Evolutionary conservation across 345 rosid genomes (phyloP).

Genomic region (Populus pruinosa): DNA sequence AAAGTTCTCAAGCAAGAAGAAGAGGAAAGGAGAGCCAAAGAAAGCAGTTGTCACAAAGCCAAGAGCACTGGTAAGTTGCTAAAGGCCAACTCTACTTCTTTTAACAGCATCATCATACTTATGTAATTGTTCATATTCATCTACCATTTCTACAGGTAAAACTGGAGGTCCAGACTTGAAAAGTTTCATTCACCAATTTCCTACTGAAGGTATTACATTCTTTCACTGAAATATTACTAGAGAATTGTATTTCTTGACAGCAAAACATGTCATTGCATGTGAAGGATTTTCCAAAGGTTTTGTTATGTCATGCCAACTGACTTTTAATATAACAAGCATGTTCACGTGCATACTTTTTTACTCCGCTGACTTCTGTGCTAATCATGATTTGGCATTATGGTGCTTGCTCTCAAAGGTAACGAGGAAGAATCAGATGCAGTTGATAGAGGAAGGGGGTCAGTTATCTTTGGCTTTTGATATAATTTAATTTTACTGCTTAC

Average conservation of each 20-base stretch:
- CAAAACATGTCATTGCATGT: conserved; percentile 8
- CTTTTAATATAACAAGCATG: not conserved
- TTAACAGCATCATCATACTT: not conserved
- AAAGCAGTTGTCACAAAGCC: conserved; percentile 48
- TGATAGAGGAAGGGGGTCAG: conserved; percentile 37
- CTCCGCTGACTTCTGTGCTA: not conserved
- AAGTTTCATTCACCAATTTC: conserved; percentile 81
- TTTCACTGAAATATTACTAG: not conserved
- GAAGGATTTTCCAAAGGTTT: conserved; percentile 4
- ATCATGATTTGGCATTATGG: not conserved
- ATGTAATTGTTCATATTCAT: conserved; percentile 6
- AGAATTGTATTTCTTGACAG: not conserved
- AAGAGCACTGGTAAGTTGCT: conserved; percentile 39
- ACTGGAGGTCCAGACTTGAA: conserved; percentile 74
- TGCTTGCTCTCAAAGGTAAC: conserved; percentile 41
- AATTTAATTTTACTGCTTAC: not conserved
- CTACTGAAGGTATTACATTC: conserved; percentile 51
- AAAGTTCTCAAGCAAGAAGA: conserved; percentile 82
- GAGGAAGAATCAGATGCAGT: conserved; percentile 39
- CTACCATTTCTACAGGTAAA: conserved; percentile 44
- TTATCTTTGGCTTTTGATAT: not conserved
- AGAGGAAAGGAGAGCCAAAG: conserved; percentile 68
- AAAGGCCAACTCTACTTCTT: not conserved
- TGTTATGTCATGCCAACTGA: not conserved
- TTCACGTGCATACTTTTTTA: not conserved